A percentile compares a stretch with the other conserved stretches of the same genome.
Evolutionary conservation across 1,284 basidiomycete species (phyloP).

Genomic region (Cryptococcus sp.): DNA sequence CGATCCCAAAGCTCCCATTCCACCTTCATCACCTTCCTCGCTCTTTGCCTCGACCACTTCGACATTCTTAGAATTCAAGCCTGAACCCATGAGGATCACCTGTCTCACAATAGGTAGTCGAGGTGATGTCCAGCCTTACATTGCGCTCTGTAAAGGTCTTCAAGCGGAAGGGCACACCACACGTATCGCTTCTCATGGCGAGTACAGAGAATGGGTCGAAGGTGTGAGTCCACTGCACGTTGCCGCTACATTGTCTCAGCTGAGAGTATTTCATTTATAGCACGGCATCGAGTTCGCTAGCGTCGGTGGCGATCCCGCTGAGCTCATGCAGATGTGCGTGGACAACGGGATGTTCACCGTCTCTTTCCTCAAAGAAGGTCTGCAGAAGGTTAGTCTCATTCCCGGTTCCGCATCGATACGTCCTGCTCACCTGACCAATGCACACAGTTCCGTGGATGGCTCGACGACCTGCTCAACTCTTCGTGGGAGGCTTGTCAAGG

Average conservation of each 20-base stretch:
- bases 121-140: constrained; percentile 92
- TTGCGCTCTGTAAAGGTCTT: constrained; percentile 87
- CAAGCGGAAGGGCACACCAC: constrained; percentile 65
- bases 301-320: constrained; percentile 95
- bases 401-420: background rate
- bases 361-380: constrained; percentile 84
- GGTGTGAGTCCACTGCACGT: constrained; percentile 76
- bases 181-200: constrained; percentile 67
- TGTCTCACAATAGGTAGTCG: constrained; percentile 93
- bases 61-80: constrained; percentile 93
- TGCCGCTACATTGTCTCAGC: background rate
- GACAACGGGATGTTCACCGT: constrained; percentile 97
- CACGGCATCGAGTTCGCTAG: constrained; percentile 90
- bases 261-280: constrained; percentile 52
- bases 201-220: constrained; percentile 94
- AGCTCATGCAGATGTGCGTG: constrained; percentile 90
- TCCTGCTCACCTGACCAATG: background rate
- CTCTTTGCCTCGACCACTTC: constrained; percentile 93
- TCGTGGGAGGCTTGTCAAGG: constrained; percentile 95
- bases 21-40: constrained; percentile 25
- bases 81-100: constrained; percentile 80
- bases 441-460: constrained; percentile 86
- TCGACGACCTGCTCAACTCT: constrained; percentile 89
- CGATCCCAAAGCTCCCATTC: constrained; percentile 57
- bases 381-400: constrained; percentile 67